Percentiles rank a stretch among this genome's conserved stretches.
These are phyloP conservation scores for Ophiocordyceps australis DNA, from an alignment of 2,329 filamentous ascomycete species.

Conservation along the genomic window DNA sequence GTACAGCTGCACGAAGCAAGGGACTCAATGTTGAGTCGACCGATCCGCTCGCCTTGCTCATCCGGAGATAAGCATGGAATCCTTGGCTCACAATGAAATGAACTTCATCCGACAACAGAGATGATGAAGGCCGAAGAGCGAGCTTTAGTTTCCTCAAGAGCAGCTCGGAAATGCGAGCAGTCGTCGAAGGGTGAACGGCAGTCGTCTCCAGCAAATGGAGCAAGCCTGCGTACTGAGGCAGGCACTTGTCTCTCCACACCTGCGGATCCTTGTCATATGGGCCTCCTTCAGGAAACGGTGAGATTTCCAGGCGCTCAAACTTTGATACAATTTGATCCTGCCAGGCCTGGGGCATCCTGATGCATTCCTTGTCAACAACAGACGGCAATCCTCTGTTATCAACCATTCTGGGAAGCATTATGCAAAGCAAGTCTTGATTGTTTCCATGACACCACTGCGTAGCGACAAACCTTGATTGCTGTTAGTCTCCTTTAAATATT, in stretches of 20 bases:
- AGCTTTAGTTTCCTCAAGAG: constrained; percentile 48
- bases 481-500: constrained; percentile 15
- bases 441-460: constrained; percentile 50
- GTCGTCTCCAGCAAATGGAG: constrained; percentile 44
- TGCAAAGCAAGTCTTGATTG: constrained; percentile 51
- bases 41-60: constrained; percentile 39
- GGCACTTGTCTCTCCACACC: constrained; percentile 41
- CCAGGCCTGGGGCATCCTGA: constrained; percentile 46
- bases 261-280: constrained; percentile 43
- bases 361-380: constrained; percentile 30
- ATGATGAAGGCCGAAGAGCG: constrained; percentile 41
- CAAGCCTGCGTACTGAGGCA: constrained; percentile 51
- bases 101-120: constrained; percentile 41
- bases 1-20: constrained; percentile 45
- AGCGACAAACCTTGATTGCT: constrained; percentile 62
- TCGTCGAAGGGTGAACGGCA: constrained; percentile 45
- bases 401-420: constrained; percentile 49
- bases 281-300: constrained; percentile 45
- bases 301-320: constrained; percentile 46
- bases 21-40: constrained; percentile 45
- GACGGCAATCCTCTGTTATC: constrained; percentile 34
- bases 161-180: constrained; percentile 45
- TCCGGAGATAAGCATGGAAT: constrained; percentile 52
- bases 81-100: constrained; percentile 59
- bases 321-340: constrained; percentile 54